A percentile compares a stretch with the other conserved stretches of the same genome.
Conservation (phyloP, 805 yeast species). For the Lachancea thermotolerans region DNA sequence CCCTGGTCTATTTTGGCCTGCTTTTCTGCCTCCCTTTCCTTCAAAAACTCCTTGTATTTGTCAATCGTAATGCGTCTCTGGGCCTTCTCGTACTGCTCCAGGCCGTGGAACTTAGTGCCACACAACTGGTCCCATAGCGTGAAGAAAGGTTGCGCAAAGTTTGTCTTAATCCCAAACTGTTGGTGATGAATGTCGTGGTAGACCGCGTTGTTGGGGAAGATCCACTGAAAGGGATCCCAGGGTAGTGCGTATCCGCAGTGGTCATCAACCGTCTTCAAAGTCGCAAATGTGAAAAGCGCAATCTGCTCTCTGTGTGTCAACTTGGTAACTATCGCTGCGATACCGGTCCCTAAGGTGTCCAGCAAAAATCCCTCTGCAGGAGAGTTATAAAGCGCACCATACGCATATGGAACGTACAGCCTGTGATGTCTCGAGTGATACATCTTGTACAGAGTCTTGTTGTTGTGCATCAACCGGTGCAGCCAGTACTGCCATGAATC, state of each 20-base stretch:
- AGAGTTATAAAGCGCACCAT: conserved; percentile 91
- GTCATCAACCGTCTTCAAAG: conserved; percentile 95
- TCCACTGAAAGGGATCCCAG: conserved; percentile 77
- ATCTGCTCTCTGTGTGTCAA: conserved; percentile 73
- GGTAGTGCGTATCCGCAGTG: conserved; percentile 98
- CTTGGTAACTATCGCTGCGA: conserved; percentile 58
- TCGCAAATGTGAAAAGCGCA: conserved; percentile 74
- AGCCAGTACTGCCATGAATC: conserved; percentile 95
- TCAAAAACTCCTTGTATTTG: conserved; percentile 53
- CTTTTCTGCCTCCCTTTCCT: conserved; percentile 32
- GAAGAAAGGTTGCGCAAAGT: conserved; percentile 94
- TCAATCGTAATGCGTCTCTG: conserved; percentile 63
- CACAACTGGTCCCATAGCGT: conserved; percentile 80
- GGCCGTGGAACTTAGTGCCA: conserved; percentile 64
- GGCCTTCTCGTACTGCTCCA: conserved; percentile 56
- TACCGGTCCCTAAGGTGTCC: conserved; percentile 88
- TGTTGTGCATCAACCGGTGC: conserved; percentile 83
- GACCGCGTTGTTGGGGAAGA: conserved; percentile 92
- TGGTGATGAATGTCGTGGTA: conserved; percentile 98
- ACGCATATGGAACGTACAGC: conserved; percentile 92
- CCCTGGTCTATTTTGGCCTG: conserved; percentile 14
- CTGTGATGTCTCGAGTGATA: conserved; percentile 95
- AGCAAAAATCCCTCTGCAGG: conserved; percentile 89
- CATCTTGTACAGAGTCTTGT: conserved; percentile 63
- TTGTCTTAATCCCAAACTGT: conserved; percentile 86